Evolutionary conservation across 2,329 filamentous ascomycete species (phyloP).

Genomic region (Colletotrichum tropicale): DNA sequence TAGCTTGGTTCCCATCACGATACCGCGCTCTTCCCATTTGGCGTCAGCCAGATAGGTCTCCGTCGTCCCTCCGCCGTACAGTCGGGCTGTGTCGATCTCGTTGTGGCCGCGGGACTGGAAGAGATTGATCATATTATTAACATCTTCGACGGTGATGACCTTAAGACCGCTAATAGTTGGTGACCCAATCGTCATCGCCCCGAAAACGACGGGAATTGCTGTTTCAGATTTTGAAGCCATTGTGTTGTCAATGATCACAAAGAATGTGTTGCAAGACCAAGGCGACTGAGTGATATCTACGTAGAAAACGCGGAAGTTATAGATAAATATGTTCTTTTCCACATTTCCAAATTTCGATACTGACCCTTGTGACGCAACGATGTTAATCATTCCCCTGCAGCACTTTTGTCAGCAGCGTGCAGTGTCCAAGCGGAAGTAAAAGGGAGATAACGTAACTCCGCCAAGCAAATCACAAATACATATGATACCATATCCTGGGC

Average conservation of each 20-base stretch:
- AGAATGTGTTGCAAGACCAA: not conserved
- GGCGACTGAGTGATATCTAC: not conserved
- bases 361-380: not conserved
- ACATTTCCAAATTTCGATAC: not conserved
- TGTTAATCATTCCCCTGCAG: not conserved
- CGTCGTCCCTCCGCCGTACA: slow-evolving; percentile 68
- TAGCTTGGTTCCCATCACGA: slow-evolving; percentile 48
- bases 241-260: not conserved
- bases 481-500: not conserved
- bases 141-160: not conserved
- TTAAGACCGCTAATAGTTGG: not conserved
- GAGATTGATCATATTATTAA: not conserved
- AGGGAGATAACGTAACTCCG: not conserved
- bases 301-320: not conserved
- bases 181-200: not conserved
- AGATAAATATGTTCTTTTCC: not conserved
- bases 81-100: slow-evolving; percentile 72
- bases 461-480: not conserved
- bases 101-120: slow-evolving; percentile 26
- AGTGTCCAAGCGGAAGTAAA: not conserved
- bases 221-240: not conserved
- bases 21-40: slow-evolving; percentile 39
- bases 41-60: slow-evolving; percentile 54
- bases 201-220: not conserved
- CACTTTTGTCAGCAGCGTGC: not conserved